A percentile compares a stretch with the other conserved stretches of the same genome.
These are phyloP conservation scores for Euphorbia peplus DNA, from an alignment of 345 rosid genomes.

Conservation along the genomic window DNA sequence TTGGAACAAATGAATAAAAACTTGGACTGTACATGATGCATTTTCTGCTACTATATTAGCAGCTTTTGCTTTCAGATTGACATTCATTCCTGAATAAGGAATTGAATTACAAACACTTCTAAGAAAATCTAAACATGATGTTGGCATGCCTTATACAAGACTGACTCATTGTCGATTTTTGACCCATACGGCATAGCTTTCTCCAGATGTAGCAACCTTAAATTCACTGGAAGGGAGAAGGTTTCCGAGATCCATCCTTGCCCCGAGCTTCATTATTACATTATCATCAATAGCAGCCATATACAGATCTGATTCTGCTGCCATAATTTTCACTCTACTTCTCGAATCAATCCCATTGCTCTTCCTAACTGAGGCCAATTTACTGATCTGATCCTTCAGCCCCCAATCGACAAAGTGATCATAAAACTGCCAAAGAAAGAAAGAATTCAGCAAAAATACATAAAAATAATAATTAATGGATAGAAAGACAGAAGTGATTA, in stretches of 20 bases:
- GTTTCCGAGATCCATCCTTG: conserved; percentile 60
- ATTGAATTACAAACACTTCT: no score
- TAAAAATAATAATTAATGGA: not conserved
- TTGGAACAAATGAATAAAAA: conserved; percentile 11
- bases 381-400: conserved; percentile 50
- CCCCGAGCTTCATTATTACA: conserved; percentile 74
- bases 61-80: no score
- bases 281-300: conserved; percentile 60
- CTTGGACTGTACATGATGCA: no score
- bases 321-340: conserved; percentile 56
- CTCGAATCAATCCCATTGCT: conserved; percentile 38
- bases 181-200: conserved; percentile 57
- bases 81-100: no score
- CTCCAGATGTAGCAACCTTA: conserved; percentile 53
- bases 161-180: conserved; percentile 16
- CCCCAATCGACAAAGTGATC: conserved; percentile 76
- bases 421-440: conserved; percentile 51
- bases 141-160: no score
- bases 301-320: conserved; percentile 58
- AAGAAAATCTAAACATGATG: not conserved
- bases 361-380: conserved; percentile 44
- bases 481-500: conserved; percentile 24
- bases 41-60: no score
- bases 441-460: not conserved
- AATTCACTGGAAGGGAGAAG: conserved; percentile 55